Conservation (phyloP, 257 asterid genomes). For the Pogostemon cablin region DNA sequence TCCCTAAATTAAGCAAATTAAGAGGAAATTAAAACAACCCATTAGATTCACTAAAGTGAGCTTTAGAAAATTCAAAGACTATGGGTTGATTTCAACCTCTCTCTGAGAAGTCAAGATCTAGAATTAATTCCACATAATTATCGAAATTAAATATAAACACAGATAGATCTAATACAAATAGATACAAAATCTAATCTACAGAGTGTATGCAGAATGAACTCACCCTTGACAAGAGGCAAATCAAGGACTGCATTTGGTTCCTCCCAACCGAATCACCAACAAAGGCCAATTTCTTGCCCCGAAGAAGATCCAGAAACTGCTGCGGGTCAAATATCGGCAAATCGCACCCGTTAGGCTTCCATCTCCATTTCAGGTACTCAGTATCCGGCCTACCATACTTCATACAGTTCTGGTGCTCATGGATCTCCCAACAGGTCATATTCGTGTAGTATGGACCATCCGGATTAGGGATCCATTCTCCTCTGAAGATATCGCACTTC, state of each 20-base stretch:
- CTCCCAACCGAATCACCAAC: constrained; percentile 74
- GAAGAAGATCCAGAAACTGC: constrained; percentile 55
- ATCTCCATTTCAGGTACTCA: constrained; percentile 42
- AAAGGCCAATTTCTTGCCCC: constrained; percentile 63
- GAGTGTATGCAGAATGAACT: not conserved
- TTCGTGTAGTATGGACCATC: constrained; percentile 64
- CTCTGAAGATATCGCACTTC: constrained; percentile 46
- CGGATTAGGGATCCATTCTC: constrained; percentile 64
- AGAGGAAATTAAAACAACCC: not conserved
- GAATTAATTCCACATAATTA: not conserved
- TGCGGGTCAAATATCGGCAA: constrained; percentile 52
- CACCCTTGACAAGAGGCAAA: constrained; percentile 69
- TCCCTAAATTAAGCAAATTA: not conserved
- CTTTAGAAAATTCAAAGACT: not conserved
- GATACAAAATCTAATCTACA: too few relatives aligned
- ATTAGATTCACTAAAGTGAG: not conserved
- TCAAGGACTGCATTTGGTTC: constrained; percentile 73
- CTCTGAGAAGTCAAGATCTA: not conserved
- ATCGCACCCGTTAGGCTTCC: constrained; percentile 56
- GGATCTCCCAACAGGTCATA: constrained; percentile 43
- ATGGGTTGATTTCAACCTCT: not conserved
- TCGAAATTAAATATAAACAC: not conserved
- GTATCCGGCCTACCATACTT: constrained; percentile 44
- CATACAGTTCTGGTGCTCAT: constrained; percentile 53
- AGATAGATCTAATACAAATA: constrained; percentile 4